phyloP scores from a whole-genome alignment of 2,329 filamentous ascomycete species.

The Xylariales sp. region DNA sequence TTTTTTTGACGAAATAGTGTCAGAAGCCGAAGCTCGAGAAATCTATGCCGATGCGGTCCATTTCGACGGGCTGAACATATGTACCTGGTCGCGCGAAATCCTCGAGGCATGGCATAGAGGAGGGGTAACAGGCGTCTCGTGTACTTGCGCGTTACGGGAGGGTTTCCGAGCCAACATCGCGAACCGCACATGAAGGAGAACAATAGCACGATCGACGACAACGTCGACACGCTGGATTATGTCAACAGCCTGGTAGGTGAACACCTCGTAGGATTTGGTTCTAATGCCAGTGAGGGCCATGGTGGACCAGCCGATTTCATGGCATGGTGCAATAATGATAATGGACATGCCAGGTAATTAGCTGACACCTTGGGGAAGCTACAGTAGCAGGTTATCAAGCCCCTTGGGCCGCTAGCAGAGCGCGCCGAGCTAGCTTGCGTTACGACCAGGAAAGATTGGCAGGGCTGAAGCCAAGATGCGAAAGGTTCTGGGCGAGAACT shows the following conservation, averaged over 20 bases:
- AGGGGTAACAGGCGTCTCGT: slow-evolving; percentile 35
- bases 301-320: slow-evolving; percentile 33
- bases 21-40: slow-evolving; percentile 29
- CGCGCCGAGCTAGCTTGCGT: slow-evolving; percentile 28
- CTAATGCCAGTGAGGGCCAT: slow-evolving; percentile 34
- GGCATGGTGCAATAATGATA: slow-evolving; percentile 36
- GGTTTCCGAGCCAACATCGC: slow-evolving; percentile 31
- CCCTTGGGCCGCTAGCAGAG: slow-evolving; percentile 31
- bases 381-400: slow-evolving; percentile 36
- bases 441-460: slow-evolving; percentile 34
- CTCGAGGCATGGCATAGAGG: slow-evolving; percentile 34
- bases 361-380: slow-evolving; percentile 34
- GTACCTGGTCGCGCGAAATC: slow-evolving; percentile 33
- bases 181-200: slow-evolving; percentile 36
- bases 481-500: slow-evolving; percentile 35
- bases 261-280: slow-evolving; percentile 32
- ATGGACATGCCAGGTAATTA: slow-evolving; percentile 33
- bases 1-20: slow-evolving; percentile 30
- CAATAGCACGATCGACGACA: slow-evolving; percentile 36
- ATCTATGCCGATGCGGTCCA: slow-evolving; percentile 33
- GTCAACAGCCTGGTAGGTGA: slow-evolving; percentile 31
- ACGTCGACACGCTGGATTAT: slow-evolving; percentile 34
- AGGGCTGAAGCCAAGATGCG: slow-evolving; percentile 30
- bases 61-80: slow-evolving; percentile 37
- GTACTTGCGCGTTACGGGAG: slow-evolving; percentile 36